Evolutionary conservation across 2,329 filamentous ascomycete genomes (phyloP).

Genomic region (Botrytis galanthina): DNA sequence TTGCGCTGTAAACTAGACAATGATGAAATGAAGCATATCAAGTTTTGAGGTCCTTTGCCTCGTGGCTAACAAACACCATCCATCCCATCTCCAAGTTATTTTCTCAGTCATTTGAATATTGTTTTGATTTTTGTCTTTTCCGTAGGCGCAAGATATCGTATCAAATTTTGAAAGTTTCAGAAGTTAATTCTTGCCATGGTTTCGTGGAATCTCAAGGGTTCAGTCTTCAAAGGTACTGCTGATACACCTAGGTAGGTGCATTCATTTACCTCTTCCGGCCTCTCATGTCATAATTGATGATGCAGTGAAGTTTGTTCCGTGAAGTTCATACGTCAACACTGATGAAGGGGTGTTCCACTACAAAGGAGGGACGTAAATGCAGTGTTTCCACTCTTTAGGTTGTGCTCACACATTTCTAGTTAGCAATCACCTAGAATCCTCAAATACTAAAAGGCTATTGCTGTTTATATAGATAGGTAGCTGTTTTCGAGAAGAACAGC

Average conservation of each 20-base stretch:
- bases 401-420: not conserved
- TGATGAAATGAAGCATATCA: constrained; percentile 31
- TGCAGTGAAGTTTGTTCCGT: not conserved
- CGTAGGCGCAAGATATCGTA: not conserved
- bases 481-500: not conserved
- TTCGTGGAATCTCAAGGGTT: not conserved
- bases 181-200: not conserved
- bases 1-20: constrained; percentile 36
- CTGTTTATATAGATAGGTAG: not conserved
- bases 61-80: not conserved
- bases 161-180: not conserved
- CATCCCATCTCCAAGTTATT: not conserved
- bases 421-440: not conserved
- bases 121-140: not conserved
- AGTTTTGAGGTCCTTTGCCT: constrained; percentile 3
- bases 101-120: not conserved
- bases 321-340: not conserved
- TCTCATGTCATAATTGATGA: not conserved
- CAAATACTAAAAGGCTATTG: not conserved
- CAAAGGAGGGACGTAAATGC: not conserved
- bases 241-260: not conserved
- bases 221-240: not conserved
- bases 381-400: not conserved
- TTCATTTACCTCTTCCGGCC: not conserved
- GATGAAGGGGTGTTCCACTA: not conserved